phyloP scores from a whole-genome alignment of 495 filamentous ascomycete genomes.

The Aspergillus funiculosus region DNA sequence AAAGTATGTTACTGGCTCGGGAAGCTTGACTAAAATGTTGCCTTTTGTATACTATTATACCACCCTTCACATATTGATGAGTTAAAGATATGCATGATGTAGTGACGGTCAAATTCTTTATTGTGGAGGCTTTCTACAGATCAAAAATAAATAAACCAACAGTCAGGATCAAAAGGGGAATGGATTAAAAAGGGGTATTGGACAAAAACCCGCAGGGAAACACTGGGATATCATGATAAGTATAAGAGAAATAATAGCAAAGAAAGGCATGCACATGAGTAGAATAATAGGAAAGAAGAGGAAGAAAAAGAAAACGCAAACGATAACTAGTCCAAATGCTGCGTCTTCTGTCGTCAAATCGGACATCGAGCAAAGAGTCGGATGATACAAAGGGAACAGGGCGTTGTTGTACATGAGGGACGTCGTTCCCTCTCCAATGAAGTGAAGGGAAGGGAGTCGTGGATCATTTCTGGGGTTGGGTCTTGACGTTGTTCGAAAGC shows the following conservation, averaged over 20 bases:
- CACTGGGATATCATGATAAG: conserved; percentile 37
- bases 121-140: too few relatives aligned
- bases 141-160: conserved; percentile 5
- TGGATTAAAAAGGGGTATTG: conserved; percentile 27
- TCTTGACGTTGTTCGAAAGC: conserved; percentile 93
- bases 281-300: conserved; percentile 16
- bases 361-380: conserved; percentile 36
- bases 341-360: conserved; percentile 46
- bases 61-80: too few relatives aligned
- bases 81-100: too few relatives aligned
- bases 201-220: conserved; percentile 26
- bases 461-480: conserved; percentile 49
- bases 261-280: conserved; percentile 18
- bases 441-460: conserved; percentile 6
- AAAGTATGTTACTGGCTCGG: too few relatives aligned
- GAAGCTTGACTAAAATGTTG: too few relatives aligned
- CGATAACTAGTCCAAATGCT: conserved; percentile 43
- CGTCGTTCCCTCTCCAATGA: conserved; percentile 18
- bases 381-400: conserved; percentile 25
- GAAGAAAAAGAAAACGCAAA: conserved; percentile 26
- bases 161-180: conserved; percentile 13
- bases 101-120: too few relatives aligned
- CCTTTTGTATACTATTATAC: too few relatives aligned
- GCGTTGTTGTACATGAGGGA: conserved; percentile 38
- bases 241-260: conserved; percentile 14